Evolutionary conservation across 345 rosid species (phyloP).

Genomic region (Dipteronia sinensis): DNA sequence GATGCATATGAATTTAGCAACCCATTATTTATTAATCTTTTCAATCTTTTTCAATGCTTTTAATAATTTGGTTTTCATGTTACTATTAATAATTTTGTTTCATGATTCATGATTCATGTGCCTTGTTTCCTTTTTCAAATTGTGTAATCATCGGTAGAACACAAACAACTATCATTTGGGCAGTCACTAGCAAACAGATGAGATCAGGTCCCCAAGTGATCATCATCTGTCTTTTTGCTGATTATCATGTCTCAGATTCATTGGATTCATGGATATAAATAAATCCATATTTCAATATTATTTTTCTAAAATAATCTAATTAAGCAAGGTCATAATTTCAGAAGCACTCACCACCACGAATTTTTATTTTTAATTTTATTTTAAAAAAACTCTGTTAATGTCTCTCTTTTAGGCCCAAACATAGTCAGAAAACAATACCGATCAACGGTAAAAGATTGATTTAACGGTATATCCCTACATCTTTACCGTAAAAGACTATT

Average conservation of each 20-base stretch:
- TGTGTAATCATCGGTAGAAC: neutral
- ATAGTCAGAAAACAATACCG: too few relatives aligned
- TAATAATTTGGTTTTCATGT: slow-evolving; percentile 2
- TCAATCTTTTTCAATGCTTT: neutral
- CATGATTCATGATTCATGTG: neutral
- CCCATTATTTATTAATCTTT: neutral
- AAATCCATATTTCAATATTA: neutral
- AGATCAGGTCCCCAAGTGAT: neutral
- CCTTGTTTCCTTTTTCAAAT: neutral
- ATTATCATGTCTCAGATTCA: neutral
- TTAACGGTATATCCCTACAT: too few relatives aligned
- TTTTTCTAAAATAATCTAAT: neutral
- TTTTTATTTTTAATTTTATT: neutral
- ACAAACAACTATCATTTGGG: neutral
- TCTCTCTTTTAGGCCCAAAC: too few relatives aligned
- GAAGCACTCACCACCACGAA: neutral
- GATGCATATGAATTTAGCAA: neutral
- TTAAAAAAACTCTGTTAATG: neutral
- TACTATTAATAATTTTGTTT: neutral
- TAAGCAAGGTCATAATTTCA: neutral
- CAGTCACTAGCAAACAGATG: neutral
- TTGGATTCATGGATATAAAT: neutral
- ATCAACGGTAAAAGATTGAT: too few relatives aligned
- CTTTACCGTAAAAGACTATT: too few relatives aligned
- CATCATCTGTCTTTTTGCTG: neutral